A percentile compares a stretch with the other conserved stretches of the same genome.
Conservation (phyloP, 345 rosid species). For the Streptanthus diversifolius region DNA sequence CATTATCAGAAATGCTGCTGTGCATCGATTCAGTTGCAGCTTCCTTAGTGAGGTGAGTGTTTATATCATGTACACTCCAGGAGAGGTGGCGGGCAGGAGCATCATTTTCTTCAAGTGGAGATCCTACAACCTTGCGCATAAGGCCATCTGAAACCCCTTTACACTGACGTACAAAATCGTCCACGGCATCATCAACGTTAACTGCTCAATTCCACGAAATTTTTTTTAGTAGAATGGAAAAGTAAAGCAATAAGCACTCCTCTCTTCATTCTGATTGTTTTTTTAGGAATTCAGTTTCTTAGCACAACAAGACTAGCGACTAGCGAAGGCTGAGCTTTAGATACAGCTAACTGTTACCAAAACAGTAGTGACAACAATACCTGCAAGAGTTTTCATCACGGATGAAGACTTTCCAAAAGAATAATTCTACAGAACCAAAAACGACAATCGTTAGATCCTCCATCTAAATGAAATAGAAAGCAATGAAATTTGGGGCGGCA, state of each 20-base stretch:
- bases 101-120: conserved; percentile 49
- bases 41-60: conserved; percentile 41
- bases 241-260: conserved; percentile 8
- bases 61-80: conserved; percentile 60
- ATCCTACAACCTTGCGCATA: conserved; percentile 69
- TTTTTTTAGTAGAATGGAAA: not conserved
- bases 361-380: conserved; percentile 37
- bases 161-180: conserved; percentile 86
- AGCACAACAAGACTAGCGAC: not conserved
- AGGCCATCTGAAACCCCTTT: conserved; percentile 93
- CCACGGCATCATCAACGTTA: conserved; percentile 97
- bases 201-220: conserved; percentile 46
- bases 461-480: not conserved
- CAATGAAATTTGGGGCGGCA: not conserved
- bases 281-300: not conserved
- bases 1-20: conserved; percentile 71
- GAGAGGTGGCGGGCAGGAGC: conserved; percentile 50
- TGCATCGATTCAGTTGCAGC: conserved; percentile 48
- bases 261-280: not conserved
- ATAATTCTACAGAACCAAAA: conserved; percentile 62
- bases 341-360: not conserved
- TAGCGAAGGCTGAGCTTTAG: not conserved
- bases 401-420: conserved; percentile 94
- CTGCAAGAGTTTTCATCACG: conserved; percentile 90
- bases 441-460: conserved; percentile 25